Conservation (phyloP, 2,329 filamentous ascomycete species). For the Alternaria sp. region DNA sequence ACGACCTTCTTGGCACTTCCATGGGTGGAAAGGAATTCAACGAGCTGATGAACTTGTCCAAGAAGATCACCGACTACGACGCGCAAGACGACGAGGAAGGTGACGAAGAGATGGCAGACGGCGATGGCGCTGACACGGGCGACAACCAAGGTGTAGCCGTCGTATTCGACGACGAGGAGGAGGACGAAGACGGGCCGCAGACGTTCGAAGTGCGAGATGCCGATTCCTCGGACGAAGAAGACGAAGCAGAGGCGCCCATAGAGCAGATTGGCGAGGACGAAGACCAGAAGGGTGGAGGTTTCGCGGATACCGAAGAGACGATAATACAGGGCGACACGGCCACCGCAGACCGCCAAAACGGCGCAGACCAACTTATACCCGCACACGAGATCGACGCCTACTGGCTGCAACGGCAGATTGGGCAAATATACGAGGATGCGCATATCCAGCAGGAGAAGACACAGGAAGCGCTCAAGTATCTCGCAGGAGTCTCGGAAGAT, state of each 20-base stretch:
- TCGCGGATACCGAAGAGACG: constrained; percentile 73
- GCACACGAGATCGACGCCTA: constrained; percentile 95
- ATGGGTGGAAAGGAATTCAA: constrained; percentile 93
- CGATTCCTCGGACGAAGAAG: constrained; percentile 80
- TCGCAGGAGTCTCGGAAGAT: constrained; percentile 76
- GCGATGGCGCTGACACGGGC: constrained; percentile 74
- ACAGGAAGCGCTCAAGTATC: constrained; percentile 78
- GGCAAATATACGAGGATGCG: constrained; percentile 84
- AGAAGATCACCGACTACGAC: constrained; percentile 99
- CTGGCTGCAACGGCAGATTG: constrained; percentile 94
- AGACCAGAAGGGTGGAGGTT: constrained; percentile 56
- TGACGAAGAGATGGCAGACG: constrained; percentile 66
- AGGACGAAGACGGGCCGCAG: constrained; percentile 74
- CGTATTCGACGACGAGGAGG: constrained; percentile 91
- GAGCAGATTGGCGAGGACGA: constrained; percentile 62
- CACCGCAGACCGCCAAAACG: constrained; percentile 50
- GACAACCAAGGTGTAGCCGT: constrained; percentile 96
- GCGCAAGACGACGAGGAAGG: constrained; percentile 90
- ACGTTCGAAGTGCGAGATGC: constrained; percentile 85
- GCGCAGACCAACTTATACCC: constrained; percentile 66
- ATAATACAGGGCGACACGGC: constrained; percentile 74
- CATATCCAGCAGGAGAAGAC: constrained; percentile 95
- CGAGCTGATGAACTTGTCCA: constrained; percentile 91
- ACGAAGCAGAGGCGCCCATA: constrained; percentile 67
- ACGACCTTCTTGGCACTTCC: constrained; percentile 85